phyloP scores from a whole-genome alignment of 169 alveolate species.

The Plasmodium gaboni region DNA sequence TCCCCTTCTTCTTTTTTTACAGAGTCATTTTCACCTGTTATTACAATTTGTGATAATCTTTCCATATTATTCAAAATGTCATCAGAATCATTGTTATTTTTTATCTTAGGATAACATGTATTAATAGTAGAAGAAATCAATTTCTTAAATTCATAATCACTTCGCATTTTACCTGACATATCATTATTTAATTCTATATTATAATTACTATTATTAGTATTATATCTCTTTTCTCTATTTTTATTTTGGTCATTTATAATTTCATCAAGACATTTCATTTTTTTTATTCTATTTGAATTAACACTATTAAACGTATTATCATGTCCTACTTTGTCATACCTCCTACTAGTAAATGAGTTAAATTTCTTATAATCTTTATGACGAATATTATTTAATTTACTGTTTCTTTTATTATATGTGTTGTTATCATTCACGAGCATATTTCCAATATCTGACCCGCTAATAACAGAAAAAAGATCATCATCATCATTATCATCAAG shows the following conservation, averaged over 20 bases:
- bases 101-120: conserved; percentile 60
- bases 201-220: no score
- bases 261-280: conserved; percentile 1
- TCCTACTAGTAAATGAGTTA: neutral
- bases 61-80: conserved; percentile 66
- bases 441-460: conserved; percentile 48
- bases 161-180: neutral
- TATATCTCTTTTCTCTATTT: no score
- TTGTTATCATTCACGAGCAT: neutral
- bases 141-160: conserved; percentile 44
- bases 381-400: neutral
- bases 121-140: conserved; percentile 46
- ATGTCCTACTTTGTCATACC: neutral
- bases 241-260: neutral
- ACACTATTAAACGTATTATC: neutral
- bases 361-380: neutral
- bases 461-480: conserved; percentile 61
- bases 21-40: conserved; percentile 15
- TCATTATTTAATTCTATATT: no score
- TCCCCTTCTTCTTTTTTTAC: conserved; percentile 7
- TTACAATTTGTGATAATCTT: conserved; percentile 44
- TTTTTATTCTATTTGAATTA: neutral
- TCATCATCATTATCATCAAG: conserved; percentile 12
- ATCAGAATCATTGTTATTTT: conserved; percentile 22
- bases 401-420: neutral